phyloP scores from a whole-genome alignment of 2,329 filamentous ascomycete genomes.

The Trichothecium sympodiale region DNA sequence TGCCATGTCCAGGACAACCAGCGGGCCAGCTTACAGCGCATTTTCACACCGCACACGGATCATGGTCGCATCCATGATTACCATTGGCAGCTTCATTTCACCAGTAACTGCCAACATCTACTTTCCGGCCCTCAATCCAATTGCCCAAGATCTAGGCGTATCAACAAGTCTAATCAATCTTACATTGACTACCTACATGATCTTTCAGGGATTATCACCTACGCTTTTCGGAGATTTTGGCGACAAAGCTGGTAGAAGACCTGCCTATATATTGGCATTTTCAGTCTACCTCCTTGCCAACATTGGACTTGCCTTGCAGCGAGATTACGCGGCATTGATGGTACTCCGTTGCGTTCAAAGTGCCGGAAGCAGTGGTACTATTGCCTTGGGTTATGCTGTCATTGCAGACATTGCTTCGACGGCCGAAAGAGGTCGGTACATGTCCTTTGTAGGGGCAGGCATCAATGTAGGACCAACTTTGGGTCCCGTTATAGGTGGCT shows the following conservation, averaged over 20 bases:
- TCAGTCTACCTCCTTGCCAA: slow-evolving; percentile 47
- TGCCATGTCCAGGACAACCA: slow-evolving; percentile 4
- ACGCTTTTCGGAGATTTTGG: slow-evolving; percentile 51
- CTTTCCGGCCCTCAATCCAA: slow-evolving; percentile 28
- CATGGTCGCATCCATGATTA: slow-evolving; percentile 43
- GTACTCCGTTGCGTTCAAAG: slow-evolving; percentile 53
- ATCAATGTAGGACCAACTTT: slow-evolving; percentile 44
- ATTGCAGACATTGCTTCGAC: slow-evolving; percentile 61
- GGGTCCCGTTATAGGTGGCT: slow-evolving; percentile 52
- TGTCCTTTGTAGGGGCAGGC: slow-evolving; percentile 53
- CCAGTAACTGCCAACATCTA: slow-evolving; percentile 51
- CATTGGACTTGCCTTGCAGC: slow-evolving; percentile 46
- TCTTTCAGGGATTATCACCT: slow-evolving; percentile 52
- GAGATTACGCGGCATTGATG: slow-evolving; percentile 45
- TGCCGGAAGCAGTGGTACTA: slow-evolving; percentile 53
- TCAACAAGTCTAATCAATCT: slow-evolving; percentile 32
- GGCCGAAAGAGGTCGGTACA: slow-evolving; percentile 60
- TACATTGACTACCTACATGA: slow-evolving; percentile 49
- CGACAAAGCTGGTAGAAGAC: slow-evolving; percentile 49
- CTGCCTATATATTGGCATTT: slow-evolving; percentile 48
- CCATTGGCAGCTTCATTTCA: slow-evolving; percentile 41
- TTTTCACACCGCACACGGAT: slow-evolving; percentile 28
- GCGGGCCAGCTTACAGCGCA: slow-evolving; percentile 20
- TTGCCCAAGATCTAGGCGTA: slow-evolving; percentile 27
- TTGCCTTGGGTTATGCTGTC: slow-evolving; percentile 61